A percentile compares a stretch with the other conserved stretches of the same genome.
Conservation (phyloP, 2,329 filamentous ascomycete genomes). For the Talaromyces verruculosus region DNA sequence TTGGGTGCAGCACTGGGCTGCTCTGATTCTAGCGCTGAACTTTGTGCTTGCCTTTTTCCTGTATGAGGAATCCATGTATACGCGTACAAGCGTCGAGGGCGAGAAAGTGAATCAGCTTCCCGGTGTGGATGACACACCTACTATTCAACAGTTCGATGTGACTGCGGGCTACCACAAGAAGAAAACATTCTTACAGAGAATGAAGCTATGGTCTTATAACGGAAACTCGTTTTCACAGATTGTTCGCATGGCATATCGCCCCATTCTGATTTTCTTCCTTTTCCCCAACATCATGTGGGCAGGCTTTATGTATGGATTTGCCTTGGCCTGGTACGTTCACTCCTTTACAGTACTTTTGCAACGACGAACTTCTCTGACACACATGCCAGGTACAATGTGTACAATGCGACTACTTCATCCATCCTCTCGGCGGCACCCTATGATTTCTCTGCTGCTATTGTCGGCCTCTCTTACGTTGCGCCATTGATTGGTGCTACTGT, state of each 20-base stretch:
- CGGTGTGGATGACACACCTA: slow-evolving; percentile 17
- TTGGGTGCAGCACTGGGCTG: slow-evolving; percentile 56
- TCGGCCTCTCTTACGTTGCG: slow-evolving; percentile 31
- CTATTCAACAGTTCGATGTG: slow-evolving; percentile 4
- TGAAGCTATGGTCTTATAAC: slow-evolving; percentile 31
- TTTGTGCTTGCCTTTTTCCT: slow-evolving; percentile 58
- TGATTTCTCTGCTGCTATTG: slow-evolving; percentile 29
- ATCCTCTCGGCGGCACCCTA: slow-evolving; percentile 32
- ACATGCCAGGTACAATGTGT: slow-evolving; percentile 33
- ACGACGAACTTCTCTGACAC: not conserved
- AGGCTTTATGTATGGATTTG: slow-evolving; percentile 33
- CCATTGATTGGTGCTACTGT: slow-evolving; percentile 28
- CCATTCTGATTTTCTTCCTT: slow-evolving; percentile 30
- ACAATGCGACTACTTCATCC: slow-evolving; percentile 33
- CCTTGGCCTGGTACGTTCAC: slow-evolving; percentile 23
- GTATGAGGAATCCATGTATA: slow-evolving; percentile 62
- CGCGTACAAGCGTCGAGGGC: slow-evolving; percentile 39
- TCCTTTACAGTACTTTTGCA: not conserved
- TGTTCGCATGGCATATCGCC: slow-evolving; percentile 28
- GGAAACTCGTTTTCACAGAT: slow-evolving; percentile 23
- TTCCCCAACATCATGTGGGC: slow-evolving; percentile 31
- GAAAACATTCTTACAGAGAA: slow-evolving; percentile 26
- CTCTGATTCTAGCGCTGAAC: slow-evolving; percentile 53
- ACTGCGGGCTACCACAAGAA: slow-evolving; percentile 3
- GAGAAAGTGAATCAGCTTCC: slow-evolving; percentile 25